Evolutionary conservation across 352 stramenopile species (phyloP).

Genomic region (Pythium brachiatum): DNA sequence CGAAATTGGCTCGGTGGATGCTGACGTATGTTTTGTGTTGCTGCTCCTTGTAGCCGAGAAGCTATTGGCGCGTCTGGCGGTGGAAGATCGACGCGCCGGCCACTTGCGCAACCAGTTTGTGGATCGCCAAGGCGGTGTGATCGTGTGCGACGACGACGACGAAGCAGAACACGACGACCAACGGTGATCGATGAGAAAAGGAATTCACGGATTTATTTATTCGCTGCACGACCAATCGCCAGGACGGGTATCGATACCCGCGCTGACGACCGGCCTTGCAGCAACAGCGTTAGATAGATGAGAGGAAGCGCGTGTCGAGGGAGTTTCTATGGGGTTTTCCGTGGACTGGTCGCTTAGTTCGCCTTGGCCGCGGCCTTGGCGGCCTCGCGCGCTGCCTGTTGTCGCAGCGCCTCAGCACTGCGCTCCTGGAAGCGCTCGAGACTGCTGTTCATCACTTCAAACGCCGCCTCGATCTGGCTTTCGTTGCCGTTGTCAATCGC

Average conservation of each 20-base stretch:
- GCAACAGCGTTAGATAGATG: not conserved
- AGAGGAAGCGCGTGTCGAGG: not conserved
- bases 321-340: not conserved
- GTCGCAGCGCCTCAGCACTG: constrained; percentile 64
- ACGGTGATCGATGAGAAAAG: not conserved
- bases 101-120: constrained; percentile 65
- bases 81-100: constrained; percentile 47
- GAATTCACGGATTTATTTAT: not conserved
- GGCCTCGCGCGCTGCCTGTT: constrained; percentile 72
- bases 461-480: constrained; percentile 64
- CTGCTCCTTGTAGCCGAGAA: constrained; percentile 46
- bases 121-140: constrained; percentile 46
- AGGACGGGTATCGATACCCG: not conserved
- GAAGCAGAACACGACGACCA: not conserved
- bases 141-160: constrained; percentile 44
- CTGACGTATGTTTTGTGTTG: too few species aligned
- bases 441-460: constrained; percentile 68
- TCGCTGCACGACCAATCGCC: not conserved
- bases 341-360: constrained; percentile 2
- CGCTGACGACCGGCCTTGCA: not conserved
- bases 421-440: constrained; percentile 82
- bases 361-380: constrained; percentile 30
- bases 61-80: constrained; percentile 39
- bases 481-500: constrained; percentile 70
- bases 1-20: too few species aligned